phyloP scores from a whole-genome alignment of 2,329 filamentous ascomycete genomes.

The Fusarium burgessii region DNA sequence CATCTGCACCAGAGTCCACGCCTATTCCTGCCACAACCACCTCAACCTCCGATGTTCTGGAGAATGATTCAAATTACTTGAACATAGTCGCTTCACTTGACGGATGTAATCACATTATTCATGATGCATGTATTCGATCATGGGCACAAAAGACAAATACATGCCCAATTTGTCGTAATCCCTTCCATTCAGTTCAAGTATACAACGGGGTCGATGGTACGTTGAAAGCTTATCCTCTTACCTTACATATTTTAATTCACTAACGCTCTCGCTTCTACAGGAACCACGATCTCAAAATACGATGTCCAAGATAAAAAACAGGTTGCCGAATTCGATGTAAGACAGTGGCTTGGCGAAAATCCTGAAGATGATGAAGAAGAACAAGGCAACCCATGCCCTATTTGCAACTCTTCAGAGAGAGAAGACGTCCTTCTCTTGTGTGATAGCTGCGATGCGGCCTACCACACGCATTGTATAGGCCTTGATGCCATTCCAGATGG shows the following conservation, averaged over 20 bases:
- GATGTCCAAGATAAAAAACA: constrained; percentile 86
- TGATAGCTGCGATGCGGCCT: constrained; percentile 88
- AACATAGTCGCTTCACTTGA: constrained; percentile 69
- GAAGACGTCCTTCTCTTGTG: constrained; percentile 90
- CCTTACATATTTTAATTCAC: constrained; percentile 31
- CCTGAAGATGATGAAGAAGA: constrained; percentile 80
- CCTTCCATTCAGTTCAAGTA: constrained; percentile 91
- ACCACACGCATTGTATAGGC: constrained; percentile 92
- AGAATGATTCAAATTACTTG: constrained; percentile 52
- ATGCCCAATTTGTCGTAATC: constrained; percentile 94
- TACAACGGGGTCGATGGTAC: constrained; percentile 83
- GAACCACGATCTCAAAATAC: constrained; percentile 68
- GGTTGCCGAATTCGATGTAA: constrained; percentile 88
- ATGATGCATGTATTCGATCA: constrained; percentile 90
- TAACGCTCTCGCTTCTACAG: constrained; percentile 53
- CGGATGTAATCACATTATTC: constrained; percentile 90
- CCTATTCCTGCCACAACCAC: constrained; percentile 40
- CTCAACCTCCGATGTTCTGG: constrained; percentile 41
- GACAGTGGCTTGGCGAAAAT: constrained; percentile 76
- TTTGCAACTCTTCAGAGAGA: constrained; percentile 84
- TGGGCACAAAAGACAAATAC: constrained; percentile 98
- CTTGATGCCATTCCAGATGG: constrained; percentile 80
- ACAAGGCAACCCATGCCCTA: constrained; percentile 78
- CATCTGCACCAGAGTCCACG: constrained; percentile 25
- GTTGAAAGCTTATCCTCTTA: constrained; percentile 49